Evolutionary conservation across 177 flowering plant genomes (phyloP), one percentile per base, ranked within the genome.

Genomic region (Vitis hybrid): DNA sequence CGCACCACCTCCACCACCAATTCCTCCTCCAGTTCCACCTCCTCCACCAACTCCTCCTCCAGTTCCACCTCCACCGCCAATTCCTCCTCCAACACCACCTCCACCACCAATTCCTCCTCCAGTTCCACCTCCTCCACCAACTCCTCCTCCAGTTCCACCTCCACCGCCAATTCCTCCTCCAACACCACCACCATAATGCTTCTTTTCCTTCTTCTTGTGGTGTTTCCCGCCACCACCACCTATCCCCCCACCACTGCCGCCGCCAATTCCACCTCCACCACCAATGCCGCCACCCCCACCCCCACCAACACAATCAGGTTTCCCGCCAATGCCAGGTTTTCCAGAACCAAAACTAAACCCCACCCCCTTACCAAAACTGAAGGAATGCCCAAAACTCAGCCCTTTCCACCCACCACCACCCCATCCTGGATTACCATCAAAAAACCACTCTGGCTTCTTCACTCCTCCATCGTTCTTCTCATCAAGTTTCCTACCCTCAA

Each of bases 281-380:
- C 72, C 72, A 14, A 13, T 18, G 2, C 66, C 73, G 30, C 3
- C 58, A 30, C 65, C 19, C 7, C 60, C 60, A 26, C 39, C 67
- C 1, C 51, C 56, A 19, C 76, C 80, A 26, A 65, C 68, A 60
- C 80, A 80, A 68, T 80, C 77, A 57, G 79, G 74, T 50, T 73
- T 76, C 39, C 12, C 59, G 49, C 71, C 67, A 34, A n/a, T 48
- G 10, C 49, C 69, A 3, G 70, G 72, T 21, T 67, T 72, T 30
- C 65, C 76, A 49, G 39, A 23, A 45, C 66, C 26, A 17, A 51
- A 68, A 32, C 68, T 58, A 18, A 68, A 56, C 3, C 73, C 73
- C 9, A 66, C 59, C 14, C 78, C 78, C 12, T 70, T 71, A 2
- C 74, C 74, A 52, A 64, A 67, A 48, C 70, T 70, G 34, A 70